phyloP scores from a whole-genome alignment of 176 grass and related monocot genomes.

The Zea luxurians region DNA sequence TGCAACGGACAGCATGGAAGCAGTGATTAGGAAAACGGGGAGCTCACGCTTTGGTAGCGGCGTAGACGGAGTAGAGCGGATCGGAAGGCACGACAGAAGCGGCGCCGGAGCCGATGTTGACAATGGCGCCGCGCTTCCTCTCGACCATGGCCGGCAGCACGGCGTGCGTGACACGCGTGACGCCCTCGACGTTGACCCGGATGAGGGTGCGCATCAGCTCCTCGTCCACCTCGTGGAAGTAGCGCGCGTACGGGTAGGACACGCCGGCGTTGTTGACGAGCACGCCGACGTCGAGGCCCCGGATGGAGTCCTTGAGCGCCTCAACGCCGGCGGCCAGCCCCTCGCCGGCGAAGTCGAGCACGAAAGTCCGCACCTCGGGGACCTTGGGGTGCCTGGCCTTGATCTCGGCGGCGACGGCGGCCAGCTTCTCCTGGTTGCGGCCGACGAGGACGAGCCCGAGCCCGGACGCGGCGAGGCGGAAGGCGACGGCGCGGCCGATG shows the following conservation, averaged over 20 bases:
- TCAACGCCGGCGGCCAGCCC: conserved; percentile 57
- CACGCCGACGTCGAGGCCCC: conserved; percentile 72
- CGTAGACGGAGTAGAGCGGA: conserved; percentile 90
- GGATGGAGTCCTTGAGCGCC: conserved; percentile 54
- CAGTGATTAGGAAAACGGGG: neutral
- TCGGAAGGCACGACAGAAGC: conserved; percentile 73
- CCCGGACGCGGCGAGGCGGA: conserved; percentile 62
- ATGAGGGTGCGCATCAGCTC: conserved; percentile 72
- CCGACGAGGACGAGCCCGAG: conserved; percentile 84
- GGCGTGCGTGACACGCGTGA: conserved; percentile 81
- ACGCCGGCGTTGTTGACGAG: conserved; percentile 86
- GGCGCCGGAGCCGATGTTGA: conserved; percentile 90
- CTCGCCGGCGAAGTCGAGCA: conserved; percentile 69
- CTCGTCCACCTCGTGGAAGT: conserved; percentile 96
- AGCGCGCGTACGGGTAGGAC: conserved; percentile 92
- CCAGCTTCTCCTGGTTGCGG: conserved; percentile 72
- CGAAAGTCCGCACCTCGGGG: conserved; percentile 63
- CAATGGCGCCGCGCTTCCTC: conserved; percentile 80
- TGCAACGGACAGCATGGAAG: neutral
- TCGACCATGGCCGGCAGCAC: conserved; percentile 81
- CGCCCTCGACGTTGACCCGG: conserved; percentile 80
- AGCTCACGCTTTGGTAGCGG: conserved; percentile 79
- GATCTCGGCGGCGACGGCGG: conserved; percentile 63
- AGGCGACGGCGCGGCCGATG: conserved; percentile 77
- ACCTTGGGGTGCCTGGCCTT: conserved; percentile 46